Conservation (phyloP, 768 basidiomycete genomes). For the button mushroom (Agaricus bisporus) region DNA sequence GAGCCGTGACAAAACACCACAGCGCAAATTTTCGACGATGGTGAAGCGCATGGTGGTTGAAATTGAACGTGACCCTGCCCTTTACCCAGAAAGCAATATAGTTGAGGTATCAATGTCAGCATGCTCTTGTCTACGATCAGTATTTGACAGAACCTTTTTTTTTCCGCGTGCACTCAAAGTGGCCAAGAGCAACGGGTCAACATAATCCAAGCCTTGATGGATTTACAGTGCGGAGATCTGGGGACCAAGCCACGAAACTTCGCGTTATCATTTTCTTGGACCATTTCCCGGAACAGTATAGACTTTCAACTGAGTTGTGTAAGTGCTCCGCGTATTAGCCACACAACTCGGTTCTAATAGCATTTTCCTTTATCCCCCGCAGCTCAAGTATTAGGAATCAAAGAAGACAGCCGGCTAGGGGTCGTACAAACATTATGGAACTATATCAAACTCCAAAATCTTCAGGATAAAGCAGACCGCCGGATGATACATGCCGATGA, state of each 20-base stretch:
- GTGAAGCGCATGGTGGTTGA: slow-evolving; percentile 83
- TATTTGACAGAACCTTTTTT: neutral
- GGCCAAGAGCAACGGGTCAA: slow-evolving; percentile 51
- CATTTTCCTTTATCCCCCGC: neutral
- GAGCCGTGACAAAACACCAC: slow-evolving; percentile 52
- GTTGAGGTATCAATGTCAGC: slow-evolving; percentile 60
- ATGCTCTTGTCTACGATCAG: neutral
- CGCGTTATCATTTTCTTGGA: slow-evolving; percentile 84
- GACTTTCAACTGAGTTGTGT: slow-evolving; percentile 74
- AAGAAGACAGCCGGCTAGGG: slow-evolving; percentile 79
- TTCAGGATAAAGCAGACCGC: slow-evolving; percentile 81
- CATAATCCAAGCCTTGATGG: slow-evolving; percentile 72
- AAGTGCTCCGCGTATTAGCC: slow-evolving; percentile 12
- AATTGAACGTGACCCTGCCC: slow-evolving; percentile 73
- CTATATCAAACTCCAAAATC: slow-evolving; percentile 78
- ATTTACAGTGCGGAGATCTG: slow-evolving; percentile 77
- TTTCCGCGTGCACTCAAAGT: slow-evolving; percentile 32
- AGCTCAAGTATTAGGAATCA: slow-evolving; percentile 69
- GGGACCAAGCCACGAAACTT: slow-evolving; percentile 71
- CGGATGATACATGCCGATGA: slow-evolving; percentile 67
- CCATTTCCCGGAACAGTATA: slow-evolving; percentile 84
- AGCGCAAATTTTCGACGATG: slow-evolving; percentile 80
- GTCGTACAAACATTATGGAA: slow-evolving; percentile 86
- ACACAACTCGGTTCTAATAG: neutral
- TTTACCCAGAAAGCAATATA: slow-evolving; percentile 83